Percentiles rank a stretch among this genome's conserved stretches.
These are phyloP conservation scores for Saccharata proteae DNA, from an alignment of 2,329 filamentous ascomycete genomes.

Conservation along the genomic window DNA sequence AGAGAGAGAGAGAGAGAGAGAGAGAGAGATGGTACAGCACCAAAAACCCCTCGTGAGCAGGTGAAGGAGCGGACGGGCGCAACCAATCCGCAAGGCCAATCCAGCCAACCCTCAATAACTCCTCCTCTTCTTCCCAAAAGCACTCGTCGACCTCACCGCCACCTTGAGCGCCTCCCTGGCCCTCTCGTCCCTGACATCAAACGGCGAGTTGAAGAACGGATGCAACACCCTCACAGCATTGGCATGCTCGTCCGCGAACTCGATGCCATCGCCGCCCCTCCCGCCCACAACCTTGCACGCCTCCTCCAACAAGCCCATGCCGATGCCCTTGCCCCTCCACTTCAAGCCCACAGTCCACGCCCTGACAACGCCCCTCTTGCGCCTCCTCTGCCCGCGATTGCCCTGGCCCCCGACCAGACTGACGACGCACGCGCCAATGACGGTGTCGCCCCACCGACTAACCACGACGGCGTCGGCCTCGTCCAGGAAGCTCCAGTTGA, in stretches of 20 bases:
- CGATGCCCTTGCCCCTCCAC: constrained; percentile 62
- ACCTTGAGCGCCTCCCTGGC: constrained; percentile 3
- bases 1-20: too few species aligned
- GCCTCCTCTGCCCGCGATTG: constrained; percentile 28
- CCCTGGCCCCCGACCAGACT: constrained; percentile 47
- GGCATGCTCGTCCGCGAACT: constrained; percentile 67
- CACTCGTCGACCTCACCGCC: constrained; percentile 2
- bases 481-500: constrained; percentile 52
- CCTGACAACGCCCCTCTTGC: constrained; percentile 54
- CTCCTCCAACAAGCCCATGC: constrained; percentile 58
- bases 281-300: constrained; percentile 57
- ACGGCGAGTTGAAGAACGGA: constrained; percentile 4
- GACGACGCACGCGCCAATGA: constrained; percentile 50
- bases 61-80: too few species aligned
- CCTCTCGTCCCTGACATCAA: constrained; percentile 4
- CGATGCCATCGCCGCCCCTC: constrained; percentile 56
- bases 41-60: too few species aligned
- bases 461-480: constrained; percentile 34
- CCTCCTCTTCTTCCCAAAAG: constrained; percentile 6
- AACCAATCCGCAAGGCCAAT: too few species aligned
- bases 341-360: constrained; percentile 68
- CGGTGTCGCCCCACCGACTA: constrained; percentile 52
- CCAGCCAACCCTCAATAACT: too few species aligned
- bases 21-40: too few species aligned
- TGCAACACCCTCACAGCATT: constrained; percentile 32